Conservation (phyloP, 1,284 basidiomycete genomes). For the Cryptococcus sp. region DNA sequence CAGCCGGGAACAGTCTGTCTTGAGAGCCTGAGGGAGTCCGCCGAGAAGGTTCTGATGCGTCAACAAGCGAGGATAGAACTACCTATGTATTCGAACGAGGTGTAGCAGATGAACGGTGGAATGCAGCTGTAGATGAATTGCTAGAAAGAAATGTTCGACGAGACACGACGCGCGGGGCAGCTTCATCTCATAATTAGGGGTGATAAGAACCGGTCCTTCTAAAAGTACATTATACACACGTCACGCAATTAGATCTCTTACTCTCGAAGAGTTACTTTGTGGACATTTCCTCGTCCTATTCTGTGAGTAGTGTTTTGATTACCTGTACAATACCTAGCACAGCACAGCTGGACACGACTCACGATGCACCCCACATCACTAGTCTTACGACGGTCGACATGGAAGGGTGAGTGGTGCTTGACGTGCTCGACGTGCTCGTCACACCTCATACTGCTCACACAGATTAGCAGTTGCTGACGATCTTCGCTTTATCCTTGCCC, state of each 20-base stretch:
- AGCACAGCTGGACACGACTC: background rate
- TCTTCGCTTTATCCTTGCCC: background rate
- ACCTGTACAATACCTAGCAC: background rate
- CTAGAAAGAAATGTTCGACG: slow-evolving; percentile 10
- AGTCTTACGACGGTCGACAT: slow-evolving; percentile 49
- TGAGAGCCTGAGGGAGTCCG: slow-evolving; percentile 3
- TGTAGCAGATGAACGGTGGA: background rate
- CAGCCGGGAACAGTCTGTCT: slow-evolving; percentile 10
- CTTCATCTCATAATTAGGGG: background rate
- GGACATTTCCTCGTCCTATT: background rate
- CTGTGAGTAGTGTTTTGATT: background rate
- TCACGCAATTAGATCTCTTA: too few relatives aligned
- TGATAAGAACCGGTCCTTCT: slow-evolving; percentile 2
- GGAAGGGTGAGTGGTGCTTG: slow-evolving; percentile 52
- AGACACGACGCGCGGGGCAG: slow-evolving; percentile 16
- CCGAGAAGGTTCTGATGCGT: too few relatives aligned
- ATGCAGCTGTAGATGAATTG: background rate
- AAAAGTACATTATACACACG: too few relatives aligned
- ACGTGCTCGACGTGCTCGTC: too few relatives aligned
- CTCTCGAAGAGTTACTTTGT: too few relatives aligned
- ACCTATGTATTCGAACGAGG: background rate
- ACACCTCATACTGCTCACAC: too few relatives aligned
- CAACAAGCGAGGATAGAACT: too few relatives aligned
- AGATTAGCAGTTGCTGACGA: too few relatives aligned
- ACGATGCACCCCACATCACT: slow-evolving; percentile 29